Evolutionary conservation across 345 rosid species (phyloP).

Genomic region (Sonneratia alba): DNA sequence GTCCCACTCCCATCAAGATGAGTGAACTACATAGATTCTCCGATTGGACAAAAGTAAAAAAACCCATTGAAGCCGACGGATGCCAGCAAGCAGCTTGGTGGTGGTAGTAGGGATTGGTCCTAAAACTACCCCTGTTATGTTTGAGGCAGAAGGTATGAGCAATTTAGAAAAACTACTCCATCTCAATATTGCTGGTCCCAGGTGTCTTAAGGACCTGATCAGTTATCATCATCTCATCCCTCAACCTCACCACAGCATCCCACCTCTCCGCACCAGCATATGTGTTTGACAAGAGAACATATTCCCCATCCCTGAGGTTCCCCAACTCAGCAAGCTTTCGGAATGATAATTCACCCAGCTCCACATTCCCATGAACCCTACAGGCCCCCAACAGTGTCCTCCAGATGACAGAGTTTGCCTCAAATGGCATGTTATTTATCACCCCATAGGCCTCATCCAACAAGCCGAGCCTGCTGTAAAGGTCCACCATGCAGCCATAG

Average conservation of each 20-base stretch:
- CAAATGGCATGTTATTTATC: conserved; percentile 22
- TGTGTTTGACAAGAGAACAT: conserved; percentile 23
- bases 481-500: conserved; percentile 34
- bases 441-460: conserved; percentile 26
- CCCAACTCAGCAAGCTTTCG: conserved; percentile 12
- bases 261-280: conserved; percentile 26
- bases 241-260: conserved; percentile 20
- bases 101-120: too few relatives aligned
- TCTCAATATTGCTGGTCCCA: conserved; percentile 17
- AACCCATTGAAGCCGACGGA: too few relatives aligned
- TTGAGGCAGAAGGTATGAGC: neutral
- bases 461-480: conserved; percentile 27
- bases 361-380: conserved; percentile 20
- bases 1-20: too few relatives aligned
- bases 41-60: too few relatives aligned
- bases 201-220: conserved; percentile 7
- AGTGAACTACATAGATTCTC: too few relatives aligned
- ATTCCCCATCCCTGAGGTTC: conserved; percentile 19
- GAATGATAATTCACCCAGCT: conserved; percentile 18
- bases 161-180: neutral
- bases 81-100: too few relatives aligned
- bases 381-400: conserved; percentile 33
- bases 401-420: conserved; percentile 28
- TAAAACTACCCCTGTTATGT: neutral
- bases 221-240: conserved; percentile 17